Conservation (phyloP, 2,329 filamentous ascomycete genomes). For the Pseudopithomyces maydicus region DNA sequence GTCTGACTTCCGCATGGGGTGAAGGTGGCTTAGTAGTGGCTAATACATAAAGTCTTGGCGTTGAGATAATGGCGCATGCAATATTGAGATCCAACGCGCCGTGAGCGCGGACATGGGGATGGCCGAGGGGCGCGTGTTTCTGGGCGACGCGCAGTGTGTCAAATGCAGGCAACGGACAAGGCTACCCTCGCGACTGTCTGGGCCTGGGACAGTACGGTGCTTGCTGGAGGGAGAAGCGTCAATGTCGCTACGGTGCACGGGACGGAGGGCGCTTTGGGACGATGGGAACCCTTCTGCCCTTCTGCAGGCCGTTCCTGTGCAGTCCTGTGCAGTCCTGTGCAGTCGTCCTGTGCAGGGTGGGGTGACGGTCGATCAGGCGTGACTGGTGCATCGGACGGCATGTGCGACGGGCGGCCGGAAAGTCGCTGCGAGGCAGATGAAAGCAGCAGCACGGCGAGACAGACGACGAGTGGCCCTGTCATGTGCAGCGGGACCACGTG, state of each 20-base stretch:
- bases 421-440: no score
- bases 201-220: no score
- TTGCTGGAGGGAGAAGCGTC: no score
- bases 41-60: constrained; percentile 6
- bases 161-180: background rate
- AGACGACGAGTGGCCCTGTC: background rate
- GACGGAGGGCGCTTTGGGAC: no score
- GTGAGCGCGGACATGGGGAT: background rate
- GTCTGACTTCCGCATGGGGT: background rate
- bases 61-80: constrained; percentile 9
- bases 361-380: background rate
- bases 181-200: background rate
- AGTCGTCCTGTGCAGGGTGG: no score
- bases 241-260: no score
- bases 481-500: background rate
- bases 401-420: no score
- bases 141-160: background rate
- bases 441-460: no score
- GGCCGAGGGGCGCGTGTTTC: background rate
- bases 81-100: background rate
- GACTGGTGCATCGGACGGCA: background rate
- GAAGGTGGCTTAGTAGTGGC: constrained; percentile 14
- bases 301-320: background rate
- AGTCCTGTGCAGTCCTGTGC: background rate
- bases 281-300: no score